Conservation (phyloP, 2,329 filamentous ascomycete genomes). For the Colletotrichum shisoi region DNA sequence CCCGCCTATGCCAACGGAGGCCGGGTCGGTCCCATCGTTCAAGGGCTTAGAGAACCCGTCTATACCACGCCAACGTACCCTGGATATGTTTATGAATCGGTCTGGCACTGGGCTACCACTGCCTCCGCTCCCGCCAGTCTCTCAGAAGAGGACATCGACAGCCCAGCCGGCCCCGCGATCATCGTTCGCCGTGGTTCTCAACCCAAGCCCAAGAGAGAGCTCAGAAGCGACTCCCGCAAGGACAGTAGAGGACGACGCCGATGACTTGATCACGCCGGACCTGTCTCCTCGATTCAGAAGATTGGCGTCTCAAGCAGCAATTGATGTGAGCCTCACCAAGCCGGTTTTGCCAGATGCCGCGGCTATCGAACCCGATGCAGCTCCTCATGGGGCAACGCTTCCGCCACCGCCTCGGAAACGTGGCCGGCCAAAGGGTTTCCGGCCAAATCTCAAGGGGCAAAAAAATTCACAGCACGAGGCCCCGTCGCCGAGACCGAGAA, state of each 20-base stretch:
- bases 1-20: not conserved
- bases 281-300: constrained; percentile 39
- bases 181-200: constrained; percentile 35
- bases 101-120: not conserved
- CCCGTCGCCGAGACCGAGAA: constrained; percentile 36
- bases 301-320: constrained; percentile 29
- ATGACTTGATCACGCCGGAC: constrained; percentile 41
- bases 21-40: not conserved
- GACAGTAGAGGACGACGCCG: constrained; percentile 35
- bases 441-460: constrained; percentile 45
- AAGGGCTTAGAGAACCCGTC: not conserved
- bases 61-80: constrained; percentile 23
- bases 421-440: constrained; percentile 61
- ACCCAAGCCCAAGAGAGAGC: constrained; percentile 17
- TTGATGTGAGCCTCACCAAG: constrained; percentile 34
- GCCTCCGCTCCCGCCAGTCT: not conserved
- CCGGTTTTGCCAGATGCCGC: constrained; percentile 25
- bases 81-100: constrained; percentile 24
- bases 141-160: constrained; percentile 10
- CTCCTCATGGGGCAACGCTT: constrained; percentile 1
- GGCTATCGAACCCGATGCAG: constrained; percentile 5
- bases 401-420: constrained; percentile 45
- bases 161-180: constrained; percentile 27
- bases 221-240: constrained; percentile 6
- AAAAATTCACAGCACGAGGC: constrained; percentile 33